Evolutionary conservation across 2,329 filamentous ascomycete genomes (phyloP).

Genomic region (Phaeoacremonium minimum): DNA sequence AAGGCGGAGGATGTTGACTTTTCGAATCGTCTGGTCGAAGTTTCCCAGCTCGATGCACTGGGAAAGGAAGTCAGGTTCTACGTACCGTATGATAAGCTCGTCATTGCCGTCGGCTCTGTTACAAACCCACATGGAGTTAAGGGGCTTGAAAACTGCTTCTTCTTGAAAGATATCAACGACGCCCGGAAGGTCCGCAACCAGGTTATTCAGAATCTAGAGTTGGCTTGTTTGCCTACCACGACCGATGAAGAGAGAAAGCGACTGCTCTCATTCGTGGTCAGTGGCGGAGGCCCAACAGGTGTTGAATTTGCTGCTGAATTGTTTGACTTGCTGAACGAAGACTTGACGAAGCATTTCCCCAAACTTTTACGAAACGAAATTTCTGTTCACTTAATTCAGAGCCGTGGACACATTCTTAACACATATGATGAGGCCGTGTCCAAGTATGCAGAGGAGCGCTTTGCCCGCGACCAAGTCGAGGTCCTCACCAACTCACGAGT

Average conservation of each 20-base stretch:
- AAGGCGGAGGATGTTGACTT: slow-evolving; percentile 88
- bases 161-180: slow-evolving; percentile 92
- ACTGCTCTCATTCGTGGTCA: slow-evolving; percentile 91
- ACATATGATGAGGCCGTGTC: slow-evolving; percentile 96
- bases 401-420: slow-evolving; percentile 90
- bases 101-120: slow-evolving; percentile 85
- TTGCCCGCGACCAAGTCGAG: slow-evolving; percentile 85
- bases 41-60: slow-evolving; percentile 65
- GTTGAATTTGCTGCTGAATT: slow-evolving; percentile 97
- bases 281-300: slow-evolving; percentile 90
- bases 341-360: slow-evolving; percentile 79
- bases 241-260: slow-evolving; percentile 81
- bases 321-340: slow-evolving; percentile 94
- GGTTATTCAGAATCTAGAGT: slow-evolving; percentile 84
- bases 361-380: slow-evolving; percentile 93
- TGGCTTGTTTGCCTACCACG: slow-evolving; percentile 89
- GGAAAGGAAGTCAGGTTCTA: slow-evolving; percentile 84
- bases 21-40: slow-evolving; percentile 83
- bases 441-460: slow-evolving; percentile 84
- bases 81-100: slow-evolving; percentile 93
- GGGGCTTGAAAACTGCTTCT: slow-evolving; percentile 88
- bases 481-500: slow-evolving; percentile 91
- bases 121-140: slow-evolving; percentile 96
- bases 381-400: slow-evolving; percentile 95
- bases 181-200: slow-evolving; percentile 85